Evolutionary conservation across 2,329 filamentous ascomycete species (phyloP), one percentile per base, ranked within the genome.

Genomic region (Stachybotrys echinatus): DNA sequence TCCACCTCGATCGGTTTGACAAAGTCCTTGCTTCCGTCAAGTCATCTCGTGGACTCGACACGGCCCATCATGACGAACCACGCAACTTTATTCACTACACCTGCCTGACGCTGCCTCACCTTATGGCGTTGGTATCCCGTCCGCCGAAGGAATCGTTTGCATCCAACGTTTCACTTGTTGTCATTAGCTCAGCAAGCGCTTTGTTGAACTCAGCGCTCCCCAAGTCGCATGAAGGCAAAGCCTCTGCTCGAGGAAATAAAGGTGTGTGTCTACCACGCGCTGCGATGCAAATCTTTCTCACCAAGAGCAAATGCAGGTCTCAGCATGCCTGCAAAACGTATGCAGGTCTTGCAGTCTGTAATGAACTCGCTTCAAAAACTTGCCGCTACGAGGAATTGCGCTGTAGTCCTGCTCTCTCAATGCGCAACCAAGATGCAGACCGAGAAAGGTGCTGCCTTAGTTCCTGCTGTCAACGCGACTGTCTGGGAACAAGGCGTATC

Each of bases 401-500:
- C 89, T 21, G 75, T 95, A 40, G 73, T 96, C 3, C 65, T 94
- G 19, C 76, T 91, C 45, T 90, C 85, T 37, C 91, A 95, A 63
- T 89, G 87, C 52, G 87, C 85, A 40, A 95, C 89, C n/a, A 87
- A 85, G 56, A 85, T 95, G 70, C 84, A 87, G 54, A 74, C 75
- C 4, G 84, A 79, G 55, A 76, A 72, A 55, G 80, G 76, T 56
- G 87, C 91, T 14, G 80, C 85, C 12, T 73, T 97, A 45, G 79
- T 85, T 48, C 87, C 91, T 17, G 83, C 89, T 39, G 76, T 96
- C 54, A 86, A 86, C 50, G 84, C 87, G 14, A 76, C 76, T 19
- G 81, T 87, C 40, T 96, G 92, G 92, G 91, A 96, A 53, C 83
- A 82, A 55, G 86, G 84, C 27, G 74, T 96, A 37, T 81, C 83